phyloP scores from a whole-genome alignment of 345 rosid species.

The Ceriops zippeliana region DNA sequence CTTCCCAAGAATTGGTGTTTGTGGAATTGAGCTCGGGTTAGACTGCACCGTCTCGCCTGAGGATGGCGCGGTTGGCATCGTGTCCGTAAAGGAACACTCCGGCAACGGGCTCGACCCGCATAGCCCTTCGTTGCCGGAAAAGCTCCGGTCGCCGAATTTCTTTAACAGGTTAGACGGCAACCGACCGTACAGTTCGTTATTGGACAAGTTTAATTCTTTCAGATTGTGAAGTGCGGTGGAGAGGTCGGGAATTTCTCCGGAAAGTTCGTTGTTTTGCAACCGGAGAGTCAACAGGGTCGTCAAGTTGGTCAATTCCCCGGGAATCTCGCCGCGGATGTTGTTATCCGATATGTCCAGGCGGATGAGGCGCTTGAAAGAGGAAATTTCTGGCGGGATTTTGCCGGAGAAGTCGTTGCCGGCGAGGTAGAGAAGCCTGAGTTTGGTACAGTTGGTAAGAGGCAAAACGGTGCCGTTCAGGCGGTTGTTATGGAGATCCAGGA shows the following conservation, averaged over 20 bases:
- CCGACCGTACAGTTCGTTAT: constrained; percentile 67
- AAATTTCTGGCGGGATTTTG: constrained; percentile 59
- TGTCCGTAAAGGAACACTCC: constrained; percentile 48
- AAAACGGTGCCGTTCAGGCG: constrained; percentile 68
- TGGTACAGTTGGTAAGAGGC: constrained; percentile 59
- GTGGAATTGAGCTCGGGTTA: constrained; percentile 71
- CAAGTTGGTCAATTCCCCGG: constrained; percentile 44
- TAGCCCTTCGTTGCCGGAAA: constrained; percentile 69
- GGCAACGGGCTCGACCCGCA: constrained; percentile 76
- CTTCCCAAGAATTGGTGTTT: constrained; percentile 31
- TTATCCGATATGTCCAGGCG: constrained; percentile 82
- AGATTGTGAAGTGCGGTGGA: constrained; percentile 41
- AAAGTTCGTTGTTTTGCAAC: constrained; percentile 72
- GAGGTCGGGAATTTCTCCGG: constrained; percentile 76
- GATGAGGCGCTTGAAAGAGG: constrained; percentile 50
- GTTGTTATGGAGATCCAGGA: constrained; percentile 81
- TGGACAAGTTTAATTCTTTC: constrained; percentile 58
- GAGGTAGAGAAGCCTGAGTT: constrained; percentile 74
- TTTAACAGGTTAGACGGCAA: constrained; percentile 50
- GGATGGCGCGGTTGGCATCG: constrained; percentile 30
- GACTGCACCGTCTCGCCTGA: constrained; percentile 59
- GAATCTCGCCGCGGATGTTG: constrained; percentile 70
- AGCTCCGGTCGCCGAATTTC: constrained; percentile 58
- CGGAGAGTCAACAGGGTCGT: constrained; percentile 69
- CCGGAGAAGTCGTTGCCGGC: constrained; percentile 73